Conservation (phyloP, 257 asterid genomes). For the Gentiana macrophylla region DNA sequence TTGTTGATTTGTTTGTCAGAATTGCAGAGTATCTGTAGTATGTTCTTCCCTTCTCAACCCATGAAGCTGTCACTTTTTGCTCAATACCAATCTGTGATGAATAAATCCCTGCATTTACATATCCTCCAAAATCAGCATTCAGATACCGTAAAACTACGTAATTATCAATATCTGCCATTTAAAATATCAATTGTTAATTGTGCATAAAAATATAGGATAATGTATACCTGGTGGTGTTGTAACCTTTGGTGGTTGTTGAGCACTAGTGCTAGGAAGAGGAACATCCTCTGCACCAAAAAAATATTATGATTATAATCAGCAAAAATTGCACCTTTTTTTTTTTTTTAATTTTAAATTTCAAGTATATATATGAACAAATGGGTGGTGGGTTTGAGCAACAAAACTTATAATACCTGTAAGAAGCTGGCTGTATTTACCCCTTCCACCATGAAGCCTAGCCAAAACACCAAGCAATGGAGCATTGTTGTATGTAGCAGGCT, state of each 20-base stretch:
- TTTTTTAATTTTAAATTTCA: no score
- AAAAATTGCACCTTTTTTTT: not conserved
- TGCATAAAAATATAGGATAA: not conserved
- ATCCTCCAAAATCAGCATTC: not conserved
- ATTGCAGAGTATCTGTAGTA: conserved; percentile 71
- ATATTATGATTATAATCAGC: not conserved
- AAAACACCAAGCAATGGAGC: no score
- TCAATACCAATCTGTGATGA: conserved; percentile 30
- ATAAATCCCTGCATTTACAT: conserved; percentile 27
- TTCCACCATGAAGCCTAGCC: no score
- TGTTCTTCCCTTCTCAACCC: conserved; percentile 58
- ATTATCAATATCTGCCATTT: no score
- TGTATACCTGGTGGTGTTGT: conserved; percentile 51
- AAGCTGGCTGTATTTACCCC: conserved; percentile 37
- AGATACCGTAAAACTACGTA: no score
- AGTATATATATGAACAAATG: no score
- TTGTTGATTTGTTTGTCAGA: conserved; percentile 61
- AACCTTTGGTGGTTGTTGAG: conserved; percentile 34
- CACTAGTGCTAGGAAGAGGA: conserved; percentile 34
- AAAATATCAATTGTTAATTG: no score
- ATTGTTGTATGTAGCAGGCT: no score
- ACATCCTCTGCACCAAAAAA: conserved; percentile 31
- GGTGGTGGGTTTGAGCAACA: not conserved
- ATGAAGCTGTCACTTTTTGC: conserved; percentile 54
- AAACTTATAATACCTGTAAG: conserved; percentile 45